phyloP scores from a whole-genome alignment of 2,329 filamentous ascomycete genomes.

The Pseudogymnoascus sp. region DNA sequence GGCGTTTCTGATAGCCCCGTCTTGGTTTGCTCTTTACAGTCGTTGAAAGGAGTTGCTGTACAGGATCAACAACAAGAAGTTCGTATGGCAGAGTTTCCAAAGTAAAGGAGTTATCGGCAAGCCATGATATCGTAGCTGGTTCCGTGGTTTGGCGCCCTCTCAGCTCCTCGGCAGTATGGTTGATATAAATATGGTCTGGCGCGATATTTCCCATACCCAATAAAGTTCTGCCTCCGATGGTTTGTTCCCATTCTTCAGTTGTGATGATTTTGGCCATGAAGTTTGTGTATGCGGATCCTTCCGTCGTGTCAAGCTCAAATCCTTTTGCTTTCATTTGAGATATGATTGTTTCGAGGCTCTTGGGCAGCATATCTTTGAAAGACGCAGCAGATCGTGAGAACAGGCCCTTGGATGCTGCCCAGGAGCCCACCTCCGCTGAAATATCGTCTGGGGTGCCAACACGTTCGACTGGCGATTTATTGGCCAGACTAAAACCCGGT shows the following conservation, averaged over 20 bases:
- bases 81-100: slow-evolving; percentile 38
- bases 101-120: slow-evolving; percentile 34
- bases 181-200: slow-evolving; percentile 36
- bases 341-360: slow-evolving; percentile 28
- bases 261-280: slow-evolving; percentile 33
- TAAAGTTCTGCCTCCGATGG: slow-evolving; percentile 27
- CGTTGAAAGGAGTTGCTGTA: slow-evolving; percentile 20
- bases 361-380: slow-evolving; percentile 29
- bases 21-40: slow-evolving; percentile 8
- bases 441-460: background rate
- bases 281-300: slow-evolving; percentile 14
- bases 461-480: background rate
- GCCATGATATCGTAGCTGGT: slow-evolving; percentile 30
- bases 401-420: background rate
- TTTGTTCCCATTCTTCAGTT: slow-evolving; percentile 42
- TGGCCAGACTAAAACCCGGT: background rate
- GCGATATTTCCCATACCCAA: slow-evolving; percentile 30
- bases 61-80: slow-evolving; percentile 29
- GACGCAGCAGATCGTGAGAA: slow-evolving; percentile 2
- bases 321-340: slow-evolving; percentile 22
- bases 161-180: slow-evolving; percentile 22
- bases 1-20: slow-evolving; percentile 2
- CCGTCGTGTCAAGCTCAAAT: background rate
- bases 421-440: background rate
- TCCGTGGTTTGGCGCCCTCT: slow-evolving; percentile 17